Conservation (phyloP, 371 early-diverging fungal species). For the Conidiobolus incongruus region DNA sequence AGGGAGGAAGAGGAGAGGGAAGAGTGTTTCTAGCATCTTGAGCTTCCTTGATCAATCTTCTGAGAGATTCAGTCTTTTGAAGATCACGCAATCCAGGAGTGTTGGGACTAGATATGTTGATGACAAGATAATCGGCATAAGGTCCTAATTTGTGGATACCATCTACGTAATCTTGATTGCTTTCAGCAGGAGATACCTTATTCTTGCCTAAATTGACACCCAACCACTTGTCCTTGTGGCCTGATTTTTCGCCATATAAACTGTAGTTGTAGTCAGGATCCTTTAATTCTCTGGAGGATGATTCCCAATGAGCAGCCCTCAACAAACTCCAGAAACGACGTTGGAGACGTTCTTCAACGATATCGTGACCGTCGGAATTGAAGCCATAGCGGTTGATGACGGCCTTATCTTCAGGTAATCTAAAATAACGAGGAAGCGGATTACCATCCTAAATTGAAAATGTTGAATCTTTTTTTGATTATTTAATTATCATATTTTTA, state of each 20-base stretch:
- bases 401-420: slow-evolving; percentile 35
- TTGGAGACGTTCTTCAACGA: slow-evolving; percentile 25
- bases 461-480: background rate
- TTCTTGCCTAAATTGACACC: slow-evolving; percentile 74
- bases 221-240: slow-evolving; percentile 21
- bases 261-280: background rate
- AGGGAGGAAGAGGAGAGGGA: slow-evolving; percentile 18
- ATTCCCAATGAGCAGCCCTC: slow-evolving; percentile 6
- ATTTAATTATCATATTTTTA: background rate
- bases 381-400: slow-evolving; percentile 76
- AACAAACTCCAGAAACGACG: slow-evolving; percentile 34
- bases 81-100: slow-evolving; percentile 48
- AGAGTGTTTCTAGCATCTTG: background rate
- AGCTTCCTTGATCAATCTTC: slow-evolving; percentile 23
- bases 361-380: slow-evolving; percentile 51
- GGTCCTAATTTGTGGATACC: slow-evolving; percentile 39
- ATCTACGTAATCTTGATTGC: slow-evolving; percentile 39
- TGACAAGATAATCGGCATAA: slow-evolving; percentile 60
- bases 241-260: slow-evolving; percentile 8
- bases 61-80: slow-evolving; percentile 36
- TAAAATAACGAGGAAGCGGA: slow-evolving; percentile 55
- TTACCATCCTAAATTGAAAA: slow-evolving; percentile 37
- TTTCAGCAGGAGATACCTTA: slow-evolving; percentile 30
- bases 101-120: slow-evolving; percentile 66
- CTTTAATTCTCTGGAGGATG: background rate